Percentiles rank a stretch among this genome's conserved stretches.
phyloP scores from a whole-genome alignment of 495 filamentous ascomycete genomes.

The Tuber brumale region DNA sequence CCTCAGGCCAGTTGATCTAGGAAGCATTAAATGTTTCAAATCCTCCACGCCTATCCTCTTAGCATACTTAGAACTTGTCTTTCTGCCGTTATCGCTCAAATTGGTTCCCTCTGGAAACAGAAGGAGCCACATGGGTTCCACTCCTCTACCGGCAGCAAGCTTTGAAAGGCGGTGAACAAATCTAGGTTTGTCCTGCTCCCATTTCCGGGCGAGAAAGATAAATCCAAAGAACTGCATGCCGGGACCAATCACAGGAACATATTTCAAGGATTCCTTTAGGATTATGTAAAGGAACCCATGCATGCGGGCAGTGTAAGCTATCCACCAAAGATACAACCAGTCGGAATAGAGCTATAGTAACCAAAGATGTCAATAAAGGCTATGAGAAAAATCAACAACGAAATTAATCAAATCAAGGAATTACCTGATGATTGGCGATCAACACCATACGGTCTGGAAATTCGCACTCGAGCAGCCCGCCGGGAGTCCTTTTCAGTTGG shows the following conservation, averaged over 20 bases:
- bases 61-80: conserved; percentile 60
- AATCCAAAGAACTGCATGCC: conserved; percentile 80
- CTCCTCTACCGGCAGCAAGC: conserved; percentile 54
- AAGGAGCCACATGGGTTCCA: conserved; percentile 79
- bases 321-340: conserved; percentile 87
- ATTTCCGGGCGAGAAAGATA: conserved; percentile 77
- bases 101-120: conserved; percentile 84
- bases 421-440: conserved; percentile 76
- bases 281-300: conserved; percentile 84
- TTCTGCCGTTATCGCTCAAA: conserved; percentile 57
- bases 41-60: conserved; percentile 62
- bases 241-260: conserved; percentile 61
- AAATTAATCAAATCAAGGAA: not conserved
- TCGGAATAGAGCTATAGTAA: conserved; percentile 65
- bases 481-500: conserved; percentile 56
- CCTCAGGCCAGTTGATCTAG: conserved; percentile 66
- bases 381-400: conserved; percentile 8
- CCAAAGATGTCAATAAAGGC: conserved; percentile 14
- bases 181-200: conserved; percentile 67
- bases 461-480: conserved; percentile 62
- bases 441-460: conserved; percentile 73
- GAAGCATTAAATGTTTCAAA: conserved; percentile 61
- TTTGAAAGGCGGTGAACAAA: conserved; percentile 62
- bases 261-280: conserved; percentile 73
- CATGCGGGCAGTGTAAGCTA: conserved; percentile 66